Percentiles rank a stretch among this genome's conserved stretches.
Conservation (phyloP, 148 eudicot species). For the Polygonum aviculare region DNA sequence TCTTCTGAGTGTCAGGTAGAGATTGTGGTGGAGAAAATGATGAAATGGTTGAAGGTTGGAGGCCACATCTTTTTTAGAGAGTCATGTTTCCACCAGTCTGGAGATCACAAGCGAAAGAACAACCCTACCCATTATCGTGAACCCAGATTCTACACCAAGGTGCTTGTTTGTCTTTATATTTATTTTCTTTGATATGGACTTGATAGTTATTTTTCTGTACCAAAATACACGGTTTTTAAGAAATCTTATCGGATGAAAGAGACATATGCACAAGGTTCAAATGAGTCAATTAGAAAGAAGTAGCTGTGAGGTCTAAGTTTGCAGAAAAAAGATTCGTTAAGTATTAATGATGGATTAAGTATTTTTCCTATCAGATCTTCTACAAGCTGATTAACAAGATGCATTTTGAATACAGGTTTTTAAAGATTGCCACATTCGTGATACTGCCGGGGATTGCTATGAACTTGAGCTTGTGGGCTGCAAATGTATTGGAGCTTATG, state of each 20-base stretch:
- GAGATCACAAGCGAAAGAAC: slow-evolving; percentile 79
- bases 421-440: slow-evolving; percentile 58
- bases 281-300: too few species aligned
- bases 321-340: too few species aligned
- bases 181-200: not conserved
- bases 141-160: slow-evolving; percentile 92
- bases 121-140: slow-evolving; percentile 99
- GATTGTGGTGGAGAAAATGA: slow-evolving; percentile 55
- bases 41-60: slow-evolving; percentile 89
- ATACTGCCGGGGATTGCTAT: slow-evolving; percentile 58
- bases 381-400: not conserved
- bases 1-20: slow-evolving; percentile 50
- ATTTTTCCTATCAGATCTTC: not conserved
- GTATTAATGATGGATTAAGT: not conserved
- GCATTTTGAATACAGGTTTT: slow-evolving; percentile 39
- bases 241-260: too few species aligned
- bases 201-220: not conserved
- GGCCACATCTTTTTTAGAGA: slow-evolving; percentile 92
- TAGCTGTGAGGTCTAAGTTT: too few species aligned
- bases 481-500: slow-evolving; percentile 99
- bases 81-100: slow-evolving; percentile 97
- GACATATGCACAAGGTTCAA: too few species aligned
- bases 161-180: slow-evolving; percentile 8
- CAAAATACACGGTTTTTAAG: too few species aligned
- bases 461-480: slow-evolving; percentile 81